Base-by-base conservation (phyloP, 2,329 filamentous ascomycete species). In the Aspergillus calidoustus region DNA sequence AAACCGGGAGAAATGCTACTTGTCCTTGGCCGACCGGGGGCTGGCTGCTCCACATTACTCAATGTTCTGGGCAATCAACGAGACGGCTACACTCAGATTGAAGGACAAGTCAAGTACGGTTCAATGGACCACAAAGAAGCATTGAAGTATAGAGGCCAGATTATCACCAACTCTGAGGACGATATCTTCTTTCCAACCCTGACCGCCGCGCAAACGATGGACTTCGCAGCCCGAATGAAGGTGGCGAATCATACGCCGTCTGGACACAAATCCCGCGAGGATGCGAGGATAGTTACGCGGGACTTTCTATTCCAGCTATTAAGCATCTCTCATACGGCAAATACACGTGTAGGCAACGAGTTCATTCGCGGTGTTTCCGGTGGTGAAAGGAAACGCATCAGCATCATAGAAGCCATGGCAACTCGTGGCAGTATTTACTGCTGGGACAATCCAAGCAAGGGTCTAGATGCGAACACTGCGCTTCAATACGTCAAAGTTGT, bases 1-100 rank as follows among this genome's bases (percentile, higher is more conserved):
- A 88, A 88, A 71, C 89, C 89, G 0, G 90, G 89, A 22, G 88
- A 91, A 74, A 90, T 91, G 89, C 76, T 91, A 1, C 77, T 91
- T 0, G 88, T 91, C 0, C 79, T 91, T 0, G 89, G 89, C 2
- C 82, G 88, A 1, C 89, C 89, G 0, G 89, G 89, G 0, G 82
- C 87, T 3, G 89, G 89, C 34, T 92, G 90, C 72, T 90, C 89
- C 0, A 90, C 89, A 0, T 80, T 92, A 15, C 80, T 93, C 49
- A 92, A 90, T 68, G 81, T 90, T 68, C 80, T 92, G 4, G 82
- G 87, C 54, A 92, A 92, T 68, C 83, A 85, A 58, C 79, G 88
- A 43, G 76, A 74, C 3, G 88, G 87, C 3, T 91, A 84, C 66
- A 80, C 82, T 46, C 80, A 79, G 0, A 81, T 91, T 3, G 72